These are phyloP conservation scores for Microbotryum violaceum DNA, from an alignment of 1,284 basidiomycete species.

Conservation along the genomic window DNA sequence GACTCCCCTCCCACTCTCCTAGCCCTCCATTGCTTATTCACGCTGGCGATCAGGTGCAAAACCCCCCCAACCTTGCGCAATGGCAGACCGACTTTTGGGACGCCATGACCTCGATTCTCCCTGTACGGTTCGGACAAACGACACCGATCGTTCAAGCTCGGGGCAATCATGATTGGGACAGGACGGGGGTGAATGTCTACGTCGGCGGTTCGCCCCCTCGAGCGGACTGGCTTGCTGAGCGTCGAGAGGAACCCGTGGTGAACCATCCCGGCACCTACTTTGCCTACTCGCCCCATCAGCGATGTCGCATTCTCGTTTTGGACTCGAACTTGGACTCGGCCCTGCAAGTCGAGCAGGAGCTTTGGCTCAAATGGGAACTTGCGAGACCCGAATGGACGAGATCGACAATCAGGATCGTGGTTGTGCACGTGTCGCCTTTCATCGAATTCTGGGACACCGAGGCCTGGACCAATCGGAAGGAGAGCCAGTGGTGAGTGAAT, in stretches of 20 bases:
- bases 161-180: slow-evolving; percentile 35
- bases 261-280: slow-evolving; percentile 25
- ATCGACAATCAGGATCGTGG: slow-evolving; percentile 29
- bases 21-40: slow-evolving; percentile 30
- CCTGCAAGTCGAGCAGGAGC: slow-evolving; percentile 31
- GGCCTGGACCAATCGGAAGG: slow-evolving; percentile 29
- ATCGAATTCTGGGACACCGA: slow-evolving; percentile 31
- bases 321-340: slow-evolving; percentile 31
- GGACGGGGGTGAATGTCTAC: slow-evolving; percentile 28
- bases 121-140: slow-evolving; percentile 5
- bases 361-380: slow-evolving; percentile 33
- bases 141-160: slow-evolving; percentile 30
- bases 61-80: slow-evolving; percentile 29
- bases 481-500: slow-evolving; percentile 27
- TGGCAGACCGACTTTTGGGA: slow-evolving; percentile 37
- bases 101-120: slow-evolving; percentile 22
- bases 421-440: slow-evolving; percentile 35
- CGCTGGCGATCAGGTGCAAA: slow-evolving; percentile 32
- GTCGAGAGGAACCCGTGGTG: neutral
- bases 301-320: slow-evolving; percentile 30
- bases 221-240: neutral
- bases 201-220: slow-evolving; percentile 24
- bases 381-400: slow-evolving; percentile 23
- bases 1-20: slow-evolving; percentile 2
- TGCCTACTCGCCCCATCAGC: slow-evolving; percentile 28